Evolutionary conservation across 176 grass and related monocot genomes (phyloP).

Genomic region (Paspalum vaginatum): DNA sequence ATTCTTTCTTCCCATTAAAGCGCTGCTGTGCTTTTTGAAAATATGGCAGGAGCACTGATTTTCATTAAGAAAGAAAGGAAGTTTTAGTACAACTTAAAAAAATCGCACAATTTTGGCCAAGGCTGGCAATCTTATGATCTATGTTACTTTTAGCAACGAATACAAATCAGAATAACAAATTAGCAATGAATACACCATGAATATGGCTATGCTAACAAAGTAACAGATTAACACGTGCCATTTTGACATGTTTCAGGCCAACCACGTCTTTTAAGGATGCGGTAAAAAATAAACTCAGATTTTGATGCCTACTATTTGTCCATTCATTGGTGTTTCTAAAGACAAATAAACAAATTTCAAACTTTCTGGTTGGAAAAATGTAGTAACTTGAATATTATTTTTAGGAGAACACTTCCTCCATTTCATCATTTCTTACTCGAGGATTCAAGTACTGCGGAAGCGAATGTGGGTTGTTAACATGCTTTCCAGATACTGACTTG

Average conservation of each 20-base stretch:
- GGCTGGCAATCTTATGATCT: neutral
- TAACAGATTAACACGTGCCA: slow-evolving; percentile 4
- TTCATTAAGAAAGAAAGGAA: neutral
- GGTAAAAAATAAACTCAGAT: slow-evolving; percentile 5
- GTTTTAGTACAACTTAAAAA: neutral
- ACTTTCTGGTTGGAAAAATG: neutral
- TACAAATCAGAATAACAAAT: neutral
- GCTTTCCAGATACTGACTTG: slow-evolving; percentile 92
- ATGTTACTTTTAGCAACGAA: neutral
- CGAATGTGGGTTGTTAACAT: slow-evolving; percentile 75
- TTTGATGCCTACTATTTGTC: neutral
- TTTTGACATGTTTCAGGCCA: slow-evolving; percentile 18
- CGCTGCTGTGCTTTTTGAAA: neutral
- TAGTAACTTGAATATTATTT: slow-evolving; percentile 40
- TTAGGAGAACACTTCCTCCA: slow-evolving; percentile 63
- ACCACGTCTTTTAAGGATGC: neutral
- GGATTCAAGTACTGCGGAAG: slow-evolving; percentile 68
- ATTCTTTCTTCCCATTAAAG: slow-evolving; percentile 10
- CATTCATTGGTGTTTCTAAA: slow-evolving; percentile 6
- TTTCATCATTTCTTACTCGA: slow-evolving; percentile 71
- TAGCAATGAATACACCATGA: neutral
- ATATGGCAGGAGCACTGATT: neutral
- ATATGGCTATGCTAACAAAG: neutral
- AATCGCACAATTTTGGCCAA: neutral
- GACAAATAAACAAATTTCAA: neutral